Percentiles rank a stretch among this genome's conserved stretches.
These are phyloP conservation scores for Eutypella sp. DNA, from an alignment of 2,329 filamentous ascomycete genomes.

Conservation along the genomic window DNA sequence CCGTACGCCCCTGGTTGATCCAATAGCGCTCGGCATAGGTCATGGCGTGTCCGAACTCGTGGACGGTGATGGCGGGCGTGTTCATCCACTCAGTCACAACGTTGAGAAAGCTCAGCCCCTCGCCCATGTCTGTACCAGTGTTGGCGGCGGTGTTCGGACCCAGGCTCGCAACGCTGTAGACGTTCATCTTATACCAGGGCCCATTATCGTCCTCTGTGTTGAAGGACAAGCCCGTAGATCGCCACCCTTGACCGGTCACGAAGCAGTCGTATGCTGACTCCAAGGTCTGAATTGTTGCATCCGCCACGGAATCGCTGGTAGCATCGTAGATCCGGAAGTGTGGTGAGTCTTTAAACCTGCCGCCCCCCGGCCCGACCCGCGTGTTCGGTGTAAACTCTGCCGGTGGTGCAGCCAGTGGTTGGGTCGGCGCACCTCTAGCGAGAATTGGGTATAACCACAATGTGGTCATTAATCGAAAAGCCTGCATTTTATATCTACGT, in stretches of 20 bases:
- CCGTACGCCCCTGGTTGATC: constrained; percentile 40
- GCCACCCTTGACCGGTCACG: constrained; percentile 31
- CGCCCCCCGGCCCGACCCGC: constrained; percentile 25
- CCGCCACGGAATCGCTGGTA: constrained; percentile 23
- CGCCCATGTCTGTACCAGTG: constrained; percentile 34
- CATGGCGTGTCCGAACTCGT: constrained; percentile 46
- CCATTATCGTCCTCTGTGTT: constrained; percentile 30
- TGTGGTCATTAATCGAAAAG: not conserved
- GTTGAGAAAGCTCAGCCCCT: constrained; percentile 39
- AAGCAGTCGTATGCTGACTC: constrained; percentile 42
- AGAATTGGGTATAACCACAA: not conserved
- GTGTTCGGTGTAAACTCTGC: constrained; percentile 24
- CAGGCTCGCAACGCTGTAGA: constrained; percentile 36
- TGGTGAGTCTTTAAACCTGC: constrained; percentile 28
- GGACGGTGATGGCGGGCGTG: constrained; percentile 37
- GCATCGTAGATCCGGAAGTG: constrained; percentile 37
- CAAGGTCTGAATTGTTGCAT: constrained; percentile 32
- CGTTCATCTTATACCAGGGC: constrained; percentile 41
- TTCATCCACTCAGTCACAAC: constrained; percentile 36
- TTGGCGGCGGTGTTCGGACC: constrained; percentile 35
- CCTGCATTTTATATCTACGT: not conserved
- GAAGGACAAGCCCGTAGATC: constrained; percentile 33
- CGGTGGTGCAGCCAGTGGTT: constrained; percentile 11
- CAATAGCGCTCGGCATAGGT: constrained; percentile 40
- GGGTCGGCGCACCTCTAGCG: not conserved